Evolutionary conservation across 2,329 filamentous ascomycete species (phyloP), one percentile per base, ranked within the genome.

Genomic region (Cercospora sp.): DNA sequence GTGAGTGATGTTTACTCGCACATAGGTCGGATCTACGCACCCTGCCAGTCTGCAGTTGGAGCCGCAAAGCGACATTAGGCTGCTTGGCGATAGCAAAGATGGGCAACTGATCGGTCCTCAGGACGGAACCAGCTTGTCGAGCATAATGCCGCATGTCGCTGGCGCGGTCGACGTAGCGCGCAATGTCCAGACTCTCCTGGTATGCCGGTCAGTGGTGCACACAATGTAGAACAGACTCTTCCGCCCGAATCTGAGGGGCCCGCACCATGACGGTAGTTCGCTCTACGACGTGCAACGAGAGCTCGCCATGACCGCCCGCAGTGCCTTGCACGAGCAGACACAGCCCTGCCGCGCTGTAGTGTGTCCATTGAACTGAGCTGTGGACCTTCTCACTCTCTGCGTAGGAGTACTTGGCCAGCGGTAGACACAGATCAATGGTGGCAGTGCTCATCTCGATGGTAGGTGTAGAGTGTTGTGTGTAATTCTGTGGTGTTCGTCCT

Each of bases 51-150:
- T 76, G 71, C 16, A 79, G 62, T 51, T 74, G 75, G 72, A 81
- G 83, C 63, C 81, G 75, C 13, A 84, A 71, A 10, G 81, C 82
- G 2, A 84, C 70, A 3, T 79, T 68, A 4, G 78, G 75, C 23
- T 76, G 76, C 60, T 79, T 80, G 9, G 78, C 75, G 33, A 84
- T 79, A 36, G 78, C 82, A 55, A 80, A 81, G n/a, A 83, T 79
- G 5, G 82, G 81, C 2, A 84, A 75, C 63, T 82, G 78, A 9
- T 83, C 81, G 20, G 75, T 72, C 20, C 73, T 74, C 40, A 78
- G 70, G 26, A 77, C 69, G 12, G 77, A 68, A 13, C 78, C 74
- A 16, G 71, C 72, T 31, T 76, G 68, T 16, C 73, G 68, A 18
- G 69, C 67, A 18, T 62, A 36, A 13, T 60, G 28, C 3, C 72